Evolutionary conservation across 768 basidiomycete genomes (phyloP), one percentile per base, ranked within the genome.

Genomic region (Leccinellum albellum): DNA sequence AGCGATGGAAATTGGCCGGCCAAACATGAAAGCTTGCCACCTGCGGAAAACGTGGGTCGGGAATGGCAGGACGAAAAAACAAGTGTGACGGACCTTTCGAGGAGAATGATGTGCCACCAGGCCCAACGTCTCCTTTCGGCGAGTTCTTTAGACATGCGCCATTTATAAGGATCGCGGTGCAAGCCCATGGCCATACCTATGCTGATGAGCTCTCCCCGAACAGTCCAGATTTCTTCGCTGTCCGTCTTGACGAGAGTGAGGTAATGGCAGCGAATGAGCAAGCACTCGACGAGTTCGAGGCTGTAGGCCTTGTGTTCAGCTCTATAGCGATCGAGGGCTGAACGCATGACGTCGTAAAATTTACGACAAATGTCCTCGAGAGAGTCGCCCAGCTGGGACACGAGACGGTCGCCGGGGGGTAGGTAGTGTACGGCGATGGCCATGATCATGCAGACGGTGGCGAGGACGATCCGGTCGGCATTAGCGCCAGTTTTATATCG

Each of bases 11-110:
- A 88, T 74, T 3, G 91, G 91, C 21, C 91, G 79, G 15, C 91
- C 91, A 69, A 93, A 89, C 80, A 91, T 81, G 73, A 93, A 92
- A 0, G 89, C 87, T 68, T 92, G 89, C 91, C 91, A 93, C 61
- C 89, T 90, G 62, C 20, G 66, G 42, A 57, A 33, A 42, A 10
- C 51, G 57, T 61, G 52, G 56, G 50, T 48, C 51, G 28, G 33
- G 47, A n/a, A 60, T 4, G 53, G 53, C 23, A 24, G 3, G 12
- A 10, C 29, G 32, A 6, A 32, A n/a, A 55, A 61, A 56, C 44
- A 14, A 53, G 24, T 52, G 37, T 23, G n/a, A 65, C 82, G 33
- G 52, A 88, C 89, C 89, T 78, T 75, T 92, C 91, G 31, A 91
- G 78, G 52, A 90, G 76, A 35, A 93, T 73, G 58, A 90, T 89